phyloP scores from a whole-genome alignment of 208 protist species.

The Trypanosoma lewisi region DNA sequence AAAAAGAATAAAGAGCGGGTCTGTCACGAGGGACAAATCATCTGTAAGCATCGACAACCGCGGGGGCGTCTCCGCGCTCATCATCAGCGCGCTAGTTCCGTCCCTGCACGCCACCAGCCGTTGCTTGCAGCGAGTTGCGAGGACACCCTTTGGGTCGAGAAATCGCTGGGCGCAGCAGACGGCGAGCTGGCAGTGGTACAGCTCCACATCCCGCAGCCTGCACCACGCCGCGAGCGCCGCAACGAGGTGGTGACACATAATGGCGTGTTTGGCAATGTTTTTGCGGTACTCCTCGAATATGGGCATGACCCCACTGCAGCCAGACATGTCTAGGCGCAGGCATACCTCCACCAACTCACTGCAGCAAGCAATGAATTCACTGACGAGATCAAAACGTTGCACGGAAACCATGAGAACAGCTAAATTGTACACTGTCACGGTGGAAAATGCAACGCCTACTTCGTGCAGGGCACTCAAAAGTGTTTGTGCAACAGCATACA shows the following conservation, averaged over 20 bases:
- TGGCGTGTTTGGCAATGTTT: constrained; percentile 50
- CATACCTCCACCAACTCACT: constrained; percentile 50
- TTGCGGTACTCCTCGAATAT: constrained; percentile 28
- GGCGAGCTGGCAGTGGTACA: constrained; percentile 79
- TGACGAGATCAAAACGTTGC: constrained; percentile 69
- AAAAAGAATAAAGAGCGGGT: constrained; percentile 13
- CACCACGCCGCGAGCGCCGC: constrained; percentile 71
- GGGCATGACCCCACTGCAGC: neutral
- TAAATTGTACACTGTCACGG: constrained; percentile 75
- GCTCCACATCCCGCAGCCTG: constrained; percentile 33
- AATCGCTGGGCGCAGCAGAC: constrained; percentile 59
- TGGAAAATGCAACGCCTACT: constrained; percentile 43
- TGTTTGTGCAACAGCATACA: constrained; percentile 25
- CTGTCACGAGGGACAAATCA: constrained; percentile 15
- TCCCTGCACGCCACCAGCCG: constrained; percentile 38
- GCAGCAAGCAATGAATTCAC: constrained; percentile 69
- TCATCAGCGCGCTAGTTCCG: constrained; percentile 6
- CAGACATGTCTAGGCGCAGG: constrained; percentile 31
- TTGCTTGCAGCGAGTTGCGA: constrained; percentile 33
- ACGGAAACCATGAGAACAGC: constrained; percentile 45
- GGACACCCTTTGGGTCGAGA: constrained; percentile 28
- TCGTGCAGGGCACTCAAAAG: constrained; percentile 52
- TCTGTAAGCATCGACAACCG: constrained; percentile 32
- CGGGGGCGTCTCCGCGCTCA: constrained; percentile 23
- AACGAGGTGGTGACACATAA: constrained; percentile 73